Evolutionary conservation across 371 early-diverging fungal genomes (phyloP).

Genomic region (Mortierella sp.): DNA sequence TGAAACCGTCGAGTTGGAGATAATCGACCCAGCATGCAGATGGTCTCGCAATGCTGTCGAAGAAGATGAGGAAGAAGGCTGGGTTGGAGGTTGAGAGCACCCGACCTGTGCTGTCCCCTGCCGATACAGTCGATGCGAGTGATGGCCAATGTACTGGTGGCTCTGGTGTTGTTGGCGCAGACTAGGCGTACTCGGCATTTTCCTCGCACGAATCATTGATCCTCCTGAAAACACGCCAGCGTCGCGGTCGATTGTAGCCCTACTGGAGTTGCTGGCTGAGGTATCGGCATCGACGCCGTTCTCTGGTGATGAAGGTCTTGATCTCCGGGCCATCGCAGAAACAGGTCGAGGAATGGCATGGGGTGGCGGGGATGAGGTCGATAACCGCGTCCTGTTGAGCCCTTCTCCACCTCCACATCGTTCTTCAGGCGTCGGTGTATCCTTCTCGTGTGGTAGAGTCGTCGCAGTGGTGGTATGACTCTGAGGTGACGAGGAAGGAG

Average conservation of each 20-base stretch:
- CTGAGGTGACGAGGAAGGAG: constrained; percentile 31
- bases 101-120: neutral
- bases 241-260: no score
- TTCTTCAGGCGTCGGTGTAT: neutral
- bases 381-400: neutral
- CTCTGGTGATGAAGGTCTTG: neutral
- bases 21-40: constrained; percentile 5
- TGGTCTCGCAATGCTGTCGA: neutral
- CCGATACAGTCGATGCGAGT: neutral
- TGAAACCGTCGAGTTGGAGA: constrained; percentile 24
- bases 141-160: neutral
- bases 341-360: neutral
- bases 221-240: neutral
- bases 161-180: constrained; percentile 16
- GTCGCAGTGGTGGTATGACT: neutral
- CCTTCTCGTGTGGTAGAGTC: neutral
- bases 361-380: neutral
- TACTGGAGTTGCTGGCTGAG: no score
- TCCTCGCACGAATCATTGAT: constrained; percentile 19
- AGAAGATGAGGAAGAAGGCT: neutral
- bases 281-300: no score
- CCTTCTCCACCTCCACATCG: neutral
- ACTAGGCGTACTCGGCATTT: constrained; percentile 40
- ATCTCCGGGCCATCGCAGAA: neutral
- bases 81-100: neutral